Evolutionary conservation across 768 basidiomycete genomes (phyloP).

Genomic region (Rhizopogon vinicolor): DNA sequence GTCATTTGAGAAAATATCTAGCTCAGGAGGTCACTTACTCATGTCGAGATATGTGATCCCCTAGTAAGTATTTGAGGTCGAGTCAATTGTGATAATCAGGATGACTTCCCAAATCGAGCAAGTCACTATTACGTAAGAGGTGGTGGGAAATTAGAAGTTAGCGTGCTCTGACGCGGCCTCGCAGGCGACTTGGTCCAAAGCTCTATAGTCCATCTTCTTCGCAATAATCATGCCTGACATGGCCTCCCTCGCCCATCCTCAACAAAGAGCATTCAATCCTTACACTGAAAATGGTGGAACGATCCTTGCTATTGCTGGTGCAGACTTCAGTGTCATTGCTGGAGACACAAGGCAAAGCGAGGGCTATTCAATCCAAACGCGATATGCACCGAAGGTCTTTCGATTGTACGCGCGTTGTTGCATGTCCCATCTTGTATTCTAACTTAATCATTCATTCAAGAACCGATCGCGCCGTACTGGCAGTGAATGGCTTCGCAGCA

Average conservation of each 20-base stretch:
- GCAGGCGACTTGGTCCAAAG: not conserved
- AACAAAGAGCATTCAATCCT: slow-evolving; percentile 74
- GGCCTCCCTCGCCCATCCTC: slow-evolving; percentile 35
- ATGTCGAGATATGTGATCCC: slow-evolving; percentile 6
- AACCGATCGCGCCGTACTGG: slow-evolving; percentile 88
- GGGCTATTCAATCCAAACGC: slow-evolving; percentile 97
- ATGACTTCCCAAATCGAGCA: too few species aligned
- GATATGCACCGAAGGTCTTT: slow-evolving; percentile 96
- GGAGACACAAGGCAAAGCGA: slow-evolving; percentile 96
- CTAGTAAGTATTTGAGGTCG: not conserved
- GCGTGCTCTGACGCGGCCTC: slow-evolving; percentile 7
- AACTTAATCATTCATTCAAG: slow-evolving; percentile 32
- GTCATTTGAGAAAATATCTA: not conserved
- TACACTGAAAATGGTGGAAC: slow-evolving; percentile 95
- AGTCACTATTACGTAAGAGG: not conserved
- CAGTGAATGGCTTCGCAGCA: slow-evolving; percentile 96
- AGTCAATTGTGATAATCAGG: not conserved
- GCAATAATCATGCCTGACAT: slow-evolving; percentile 30
- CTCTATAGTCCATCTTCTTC: not conserved
- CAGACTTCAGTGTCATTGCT: slow-evolving; percentile 91
- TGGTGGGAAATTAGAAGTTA: not conserved
- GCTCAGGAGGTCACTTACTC: slow-evolving; percentile 11
- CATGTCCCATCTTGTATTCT: not conserved
- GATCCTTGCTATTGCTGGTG: slow-evolving; percentile 92
- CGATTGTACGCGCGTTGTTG: slow-evolving; percentile 57